Conservation (phyloP, 768 basidiomycete species). For the Mycena pura region DNA sequence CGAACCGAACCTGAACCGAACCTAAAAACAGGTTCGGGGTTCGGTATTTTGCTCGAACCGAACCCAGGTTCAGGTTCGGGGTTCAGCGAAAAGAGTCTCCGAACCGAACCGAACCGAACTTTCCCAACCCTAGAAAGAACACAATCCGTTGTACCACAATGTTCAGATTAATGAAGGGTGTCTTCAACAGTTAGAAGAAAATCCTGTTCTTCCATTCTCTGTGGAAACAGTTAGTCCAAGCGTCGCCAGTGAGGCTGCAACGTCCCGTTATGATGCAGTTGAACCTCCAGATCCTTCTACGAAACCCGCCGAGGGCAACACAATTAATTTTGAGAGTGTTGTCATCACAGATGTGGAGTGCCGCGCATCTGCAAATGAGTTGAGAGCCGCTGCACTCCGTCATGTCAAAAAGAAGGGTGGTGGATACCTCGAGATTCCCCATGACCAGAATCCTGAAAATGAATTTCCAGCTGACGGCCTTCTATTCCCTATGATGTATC, state of each 20-base stretch:
- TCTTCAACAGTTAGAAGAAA: not conserved
- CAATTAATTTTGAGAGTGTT: not conserved
- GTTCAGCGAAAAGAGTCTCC: too few species aligned
- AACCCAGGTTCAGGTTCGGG: too few species aligned
- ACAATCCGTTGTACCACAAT: not conserved
- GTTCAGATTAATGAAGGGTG: constrained; percentile 1
- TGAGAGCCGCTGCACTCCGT: not conserved
- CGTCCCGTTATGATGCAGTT: not conserved
- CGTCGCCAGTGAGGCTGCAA: not conserved
- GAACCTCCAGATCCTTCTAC: not conserved
- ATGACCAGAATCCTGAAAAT: not conserved
- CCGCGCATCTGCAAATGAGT: not conserved
- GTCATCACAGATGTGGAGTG: not conserved
- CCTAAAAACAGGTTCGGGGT: too few species aligned
- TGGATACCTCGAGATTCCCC: not conserved
- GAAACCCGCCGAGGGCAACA: not conserved
- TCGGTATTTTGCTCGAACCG: too few species aligned
- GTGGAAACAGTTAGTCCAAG: not conserved
- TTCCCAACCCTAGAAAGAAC: too few species aligned
- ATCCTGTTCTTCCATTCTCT: constrained; percentile 2
- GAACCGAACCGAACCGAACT: too few species aligned
- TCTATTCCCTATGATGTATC: constrained; percentile 1
- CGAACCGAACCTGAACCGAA: too few species aligned
- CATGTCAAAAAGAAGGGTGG: not conserved
- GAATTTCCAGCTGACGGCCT: constrained; percentile 10